A percentile compares a stretch with the other conserved stretches of the same genome.
Evolutionary conservation across 2,329 filamentous ascomycete species (phyloP).

Genomic region (Colletotrichum paranaense): DNA sequence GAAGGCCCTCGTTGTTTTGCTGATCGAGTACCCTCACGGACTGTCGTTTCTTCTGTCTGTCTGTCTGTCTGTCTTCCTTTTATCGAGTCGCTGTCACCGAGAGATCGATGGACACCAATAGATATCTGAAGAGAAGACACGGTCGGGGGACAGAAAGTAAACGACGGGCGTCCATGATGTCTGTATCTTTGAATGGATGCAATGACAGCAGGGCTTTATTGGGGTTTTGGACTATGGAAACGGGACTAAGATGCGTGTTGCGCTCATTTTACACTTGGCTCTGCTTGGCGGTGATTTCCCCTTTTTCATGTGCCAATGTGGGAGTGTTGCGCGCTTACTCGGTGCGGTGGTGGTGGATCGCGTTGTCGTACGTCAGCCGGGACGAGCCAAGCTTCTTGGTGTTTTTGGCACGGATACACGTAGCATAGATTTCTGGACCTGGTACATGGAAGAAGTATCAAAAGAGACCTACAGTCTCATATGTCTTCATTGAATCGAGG

Average conservation of each 20-base stretch:
- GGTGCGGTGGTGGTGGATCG: background rate
- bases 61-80: background rate
- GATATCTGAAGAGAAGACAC: background rate
- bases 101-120: background rate
- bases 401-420: constrained; percentile 11
- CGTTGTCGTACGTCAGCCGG: constrained; percentile 29
- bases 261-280: constrained; percentile 20
- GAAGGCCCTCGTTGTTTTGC: background rate
- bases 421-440: background rate
- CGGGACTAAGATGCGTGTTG: background rate
- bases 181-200: constrained; percentile 11
- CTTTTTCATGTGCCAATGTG: background rate
- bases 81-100: background rate
- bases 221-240: background rate
- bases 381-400: constrained; percentile 31
- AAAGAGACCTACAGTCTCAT: background rate
- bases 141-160: background rate
- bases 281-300: constrained; percentile 25
- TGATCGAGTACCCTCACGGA: background rate
- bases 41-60: constrained; percentile 5
- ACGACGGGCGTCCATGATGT: background rate
- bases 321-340: background rate
- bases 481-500: too few relatives aligned
- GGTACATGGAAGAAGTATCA: background rate
- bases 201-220: background rate